Evolutionary conservation across 176 grass and related monocot species (phyloP), one percentile per base, ranked within the genome.

Genomic region (Themeda triandra): DNA sequence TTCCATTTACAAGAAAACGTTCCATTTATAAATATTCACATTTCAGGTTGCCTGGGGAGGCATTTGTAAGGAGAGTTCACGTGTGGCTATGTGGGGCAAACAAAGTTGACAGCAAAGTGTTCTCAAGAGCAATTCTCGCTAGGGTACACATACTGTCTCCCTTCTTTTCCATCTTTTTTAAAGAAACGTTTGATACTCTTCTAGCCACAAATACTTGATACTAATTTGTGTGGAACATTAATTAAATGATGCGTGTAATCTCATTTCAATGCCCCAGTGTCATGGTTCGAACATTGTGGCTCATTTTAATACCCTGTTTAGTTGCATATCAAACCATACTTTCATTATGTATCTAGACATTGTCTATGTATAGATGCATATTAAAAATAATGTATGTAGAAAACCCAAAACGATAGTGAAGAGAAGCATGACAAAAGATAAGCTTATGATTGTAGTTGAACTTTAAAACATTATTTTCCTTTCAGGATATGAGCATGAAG

Each of bases 81-180:
- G 73, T 92, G 45, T 98, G 96, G 96, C 91, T 98, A 12, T 87
- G 56, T n/a, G 76, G 91, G 49, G 96, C 96, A 77, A 95, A 91
- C 63, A 82, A 95, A 83, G 93, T 85, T 51, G 89, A 95, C 29
- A 98, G 89, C 89, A 95, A 91, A 81, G 86, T 89, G 10, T 98
- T 98, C 23, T 81, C 84, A 32, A 94, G 96, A 74, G 96, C 96
- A 8, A 98, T 98, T 71, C 96, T 98, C 17, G 96, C 96, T 15
- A 98, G 90, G 91, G 96, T 93, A 54, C 23, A 74, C 8, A 74
- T 19, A 17, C 5, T 2, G 0, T 5, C 0, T 24, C 32, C 39
- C 54, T 68, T 82, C n/a, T 63, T 24, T 82, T 6, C 21, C 71
- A 65, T 1, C 18, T 69, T 77, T 3, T 9, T 0, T 12, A 1